Base-by-base conservation (phyloP, 805 yeast species). In the Komagataella ulmi region DNA sequence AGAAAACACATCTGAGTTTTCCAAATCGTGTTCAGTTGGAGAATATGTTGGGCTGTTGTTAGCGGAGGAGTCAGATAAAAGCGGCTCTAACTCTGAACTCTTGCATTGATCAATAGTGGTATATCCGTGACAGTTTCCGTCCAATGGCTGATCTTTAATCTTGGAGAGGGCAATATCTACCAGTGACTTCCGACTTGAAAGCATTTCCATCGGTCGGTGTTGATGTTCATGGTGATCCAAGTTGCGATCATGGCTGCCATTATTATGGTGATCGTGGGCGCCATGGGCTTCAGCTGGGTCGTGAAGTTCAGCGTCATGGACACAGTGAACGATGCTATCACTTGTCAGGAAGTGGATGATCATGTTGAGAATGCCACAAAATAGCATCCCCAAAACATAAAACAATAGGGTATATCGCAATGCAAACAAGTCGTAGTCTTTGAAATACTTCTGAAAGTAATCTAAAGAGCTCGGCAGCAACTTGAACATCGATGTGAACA, bases 261-360 rank as follows among this genome's bases (percentile, higher is more conserved):
- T 54, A 24, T 50, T 53, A 40, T 30, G 46, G 45, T 50, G 54
- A 0, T 23, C 46, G 24, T 53, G 52, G 14, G 46, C 30, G 50
- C 53, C 56, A 52, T 53, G 58, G 45, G 51, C 51, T 46, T 55
- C 48, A 7, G 53, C 65, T 12, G 62, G 65, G 14, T 62, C 70
- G n/a, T 59, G 64, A 10, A 5, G 5, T 30, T 30, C 40, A 30
- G 40, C 3, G 21, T 59, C 63, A 59, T 89, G 96, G 14, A 80
- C 84, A 65, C 97, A 89, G 61, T 89, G 97, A 0, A 90, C 85
- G 40, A 90, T 77, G 36, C 90, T 81, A 62, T 87, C 87, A 50
- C 91, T 79, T 0, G 97, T 87, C 50, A 81, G 65, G 43, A 79
- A 64, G 64, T 90, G 97, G 4, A 93, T 79, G 1, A 83, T 44